Conservation (phyloP, 306 rosid genomes). For the Cicer arietinum region DNA sequence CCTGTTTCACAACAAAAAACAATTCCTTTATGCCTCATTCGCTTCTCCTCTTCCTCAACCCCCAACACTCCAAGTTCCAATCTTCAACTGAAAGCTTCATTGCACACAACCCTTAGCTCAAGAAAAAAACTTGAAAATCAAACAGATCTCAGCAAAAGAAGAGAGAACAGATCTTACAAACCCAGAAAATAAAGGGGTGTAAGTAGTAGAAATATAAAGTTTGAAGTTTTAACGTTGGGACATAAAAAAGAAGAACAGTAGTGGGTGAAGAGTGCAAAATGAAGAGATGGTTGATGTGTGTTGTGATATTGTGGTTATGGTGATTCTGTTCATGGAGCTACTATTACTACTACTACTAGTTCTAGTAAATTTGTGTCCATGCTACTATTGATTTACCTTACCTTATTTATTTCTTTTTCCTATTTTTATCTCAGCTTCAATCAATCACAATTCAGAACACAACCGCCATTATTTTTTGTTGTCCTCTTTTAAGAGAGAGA, state of each 20-base stretch:
- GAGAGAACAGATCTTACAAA: conserved; percentile 59
- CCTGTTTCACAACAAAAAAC: conserved; percentile 69
- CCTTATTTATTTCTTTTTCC: conserved; percentile 34
- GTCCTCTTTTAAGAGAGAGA: conserved; percentile 65
- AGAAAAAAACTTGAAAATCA: conserved; percentile 31
- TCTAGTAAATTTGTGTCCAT: conserved; percentile 46
- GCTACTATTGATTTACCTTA: conserved; percentile 59
- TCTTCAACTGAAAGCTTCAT: conserved; percentile 51
- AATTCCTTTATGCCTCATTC: conserved; percentile 71
- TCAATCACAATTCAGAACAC: conserved; percentile 65
- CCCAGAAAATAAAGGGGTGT: conserved; percentile 40
- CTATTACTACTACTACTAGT: conserved; percentile 39
- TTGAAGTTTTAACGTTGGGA: background rate
- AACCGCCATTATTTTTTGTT: conserved; percentile 78
- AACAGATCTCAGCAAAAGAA: conserved; percentile 67
- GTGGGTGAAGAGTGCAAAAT: background rate
- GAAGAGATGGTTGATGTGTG: background rate
- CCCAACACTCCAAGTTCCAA: conserved; percentile 48
- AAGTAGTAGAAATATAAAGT: background rate
- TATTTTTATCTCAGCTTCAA: conserved; percentile 40
- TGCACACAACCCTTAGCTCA: conserved; percentile 42
- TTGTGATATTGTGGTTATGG: conserved; percentile 43
- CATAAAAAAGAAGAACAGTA: background rate
- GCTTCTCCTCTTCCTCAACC: conserved; percentile 51
- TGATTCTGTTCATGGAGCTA: conserved; percentile 40